Percentiles rank a stretch among this genome's conserved stretches.
Evolutionary conservation across 2,329 filamentous ascomycete species (phyloP).

Genomic region (Colletotrichum tropicale): DNA sequence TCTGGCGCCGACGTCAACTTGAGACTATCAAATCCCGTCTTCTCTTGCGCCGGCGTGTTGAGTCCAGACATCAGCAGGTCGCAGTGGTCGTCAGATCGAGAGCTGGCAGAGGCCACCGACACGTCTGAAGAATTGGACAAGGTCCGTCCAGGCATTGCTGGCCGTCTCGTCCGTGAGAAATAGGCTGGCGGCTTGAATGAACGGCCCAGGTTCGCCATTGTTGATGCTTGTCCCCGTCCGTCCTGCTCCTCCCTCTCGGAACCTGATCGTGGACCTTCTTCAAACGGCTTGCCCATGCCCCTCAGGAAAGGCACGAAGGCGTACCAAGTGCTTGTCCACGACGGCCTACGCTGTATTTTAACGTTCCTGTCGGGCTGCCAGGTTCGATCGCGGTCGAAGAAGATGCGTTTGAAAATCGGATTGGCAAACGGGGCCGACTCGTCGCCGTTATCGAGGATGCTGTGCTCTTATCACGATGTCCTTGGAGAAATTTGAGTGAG

Average conservation of each 20-base stretch:
- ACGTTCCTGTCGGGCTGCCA: background rate
- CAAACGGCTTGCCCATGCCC: background rate
- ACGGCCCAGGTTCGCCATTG: conserved; percentile 54
- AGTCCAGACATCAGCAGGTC: conserved; percentile 40
- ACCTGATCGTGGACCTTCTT: background rate
- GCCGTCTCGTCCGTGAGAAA: conserved; percentile 47
- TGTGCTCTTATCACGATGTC: background rate
- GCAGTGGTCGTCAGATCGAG: conserved; percentile 26
- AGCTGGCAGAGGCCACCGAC: conserved; percentile 39
- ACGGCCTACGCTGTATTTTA: background rate
- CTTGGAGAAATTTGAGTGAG: background rate
- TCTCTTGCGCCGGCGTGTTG: conserved; percentile 21
- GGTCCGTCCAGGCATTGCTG: conserved; percentile 45
- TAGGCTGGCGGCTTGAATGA: conserved; percentile 54
- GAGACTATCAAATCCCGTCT: background rate
- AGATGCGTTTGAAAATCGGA: background rate
- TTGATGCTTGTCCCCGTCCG: conserved; percentile 6
- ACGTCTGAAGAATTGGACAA: conserved; percentile 53
- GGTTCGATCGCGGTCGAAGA: background rate
- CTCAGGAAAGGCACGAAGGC: background rate
- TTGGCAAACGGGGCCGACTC: background rate
- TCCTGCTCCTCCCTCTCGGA: background rate
- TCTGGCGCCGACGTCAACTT: background rate
- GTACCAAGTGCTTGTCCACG: background rate
- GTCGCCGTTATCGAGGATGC: background rate